Percentiles rank a stretch among this genome's conserved stretches.
Evolutionary conservation across 2,329 filamentous ascomycete genomes (phyloP).

Genomic region (Cercospora zeina): DNA sequence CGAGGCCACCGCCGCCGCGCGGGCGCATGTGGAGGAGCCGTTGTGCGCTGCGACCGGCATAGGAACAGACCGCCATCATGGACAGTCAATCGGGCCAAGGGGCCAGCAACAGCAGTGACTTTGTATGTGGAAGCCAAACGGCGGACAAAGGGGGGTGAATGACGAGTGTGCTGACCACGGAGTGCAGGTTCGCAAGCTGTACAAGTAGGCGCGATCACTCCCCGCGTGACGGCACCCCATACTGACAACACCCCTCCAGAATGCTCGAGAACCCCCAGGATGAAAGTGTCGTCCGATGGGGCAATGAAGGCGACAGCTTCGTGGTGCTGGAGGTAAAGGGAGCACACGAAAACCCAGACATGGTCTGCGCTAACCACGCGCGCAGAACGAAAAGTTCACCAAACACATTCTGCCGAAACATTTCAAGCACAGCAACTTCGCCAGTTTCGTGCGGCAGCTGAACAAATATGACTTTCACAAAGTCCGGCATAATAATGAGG

Average conservation of each 20-base stretch:
- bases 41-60: conserved; percentile 13
- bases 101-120: conserved; percentile 88
- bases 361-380: conserved; percentile 8
- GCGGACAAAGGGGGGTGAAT: neutral
- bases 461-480: conserved; percentile 80
- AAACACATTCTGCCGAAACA: conserved; percentile 96
- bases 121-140: conserved; percentile 63
- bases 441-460: conserved; percentile 72
- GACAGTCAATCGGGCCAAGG: conserved; percentile 48
- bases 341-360: neutral
- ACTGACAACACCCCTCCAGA: conserved; percentile 50
- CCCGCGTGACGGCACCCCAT: neutral
- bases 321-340: conserved; percentile 84
- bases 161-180: conserved; percentile 18
- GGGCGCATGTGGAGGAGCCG: conserved; percentile 19
- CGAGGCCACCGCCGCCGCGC: conserved; percentile 17
- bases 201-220: conserved; percentile 69
- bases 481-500: conserved; percentile 86
- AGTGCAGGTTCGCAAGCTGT: conserved; percentile 87
- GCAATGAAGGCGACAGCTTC: conserved; percentile 90
- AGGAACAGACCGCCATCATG: conserved; percentile 40
- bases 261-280: conserved; percentile 97
- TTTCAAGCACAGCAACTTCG: conserved; percentile 92
- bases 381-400: conserved; percentile 94
- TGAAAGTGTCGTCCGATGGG: conserved; percentile 91